Base-by-base conservation (phyloP, 116 monocot species). In the Posidonia oceanica region DNA sequence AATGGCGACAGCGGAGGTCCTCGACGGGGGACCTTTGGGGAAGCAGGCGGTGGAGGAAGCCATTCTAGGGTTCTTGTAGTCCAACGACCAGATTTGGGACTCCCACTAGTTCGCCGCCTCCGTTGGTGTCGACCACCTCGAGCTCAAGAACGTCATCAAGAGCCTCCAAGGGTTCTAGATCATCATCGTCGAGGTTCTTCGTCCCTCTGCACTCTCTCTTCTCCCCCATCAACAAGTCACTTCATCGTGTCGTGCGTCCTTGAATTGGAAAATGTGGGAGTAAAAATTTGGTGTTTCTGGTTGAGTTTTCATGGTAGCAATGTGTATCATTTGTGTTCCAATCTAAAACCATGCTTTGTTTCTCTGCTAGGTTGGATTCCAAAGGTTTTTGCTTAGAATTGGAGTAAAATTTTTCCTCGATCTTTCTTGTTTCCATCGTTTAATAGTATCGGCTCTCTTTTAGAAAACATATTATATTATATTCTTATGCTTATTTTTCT, bases 61-160 rank as follows among this genome's bases (percentile, higher is more conserved):
- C 3, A 63, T 91, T n/a, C 81, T 91, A 4, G 77, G 71, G 10
- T 81, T 75, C 69, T 81, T 91, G 13, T 55, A 83, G 20, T 70
- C 72, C 38, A 73, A 83, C 57, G 88, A 85, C 2, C 64, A 64
- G 71, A 88, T 91, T 53, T 3, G 74, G 4, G 85, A 91, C 72
- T 91, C 91, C 22, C 85, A 82, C 61, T 39, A 81, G 69, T 91
- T 85, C 80, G 88, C 91, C 58, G 68, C 79, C 59, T 51, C 71
- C 79, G 20, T 72, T 55, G 83, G 82, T 23, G 71, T 88, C 77
- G 69, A 70, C 44, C 91, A 88, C 76, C 39, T n/a, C 55, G 91
- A 91, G 37, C 85, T 91, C 42, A 88, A 88, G 80, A 88, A 79
- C 74, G 78, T 83, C 75, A 91, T 91, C 77, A 91, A 88, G 82